A percentile compares a stretch with the other conserved stretches of the same genome.
These are phyloP conservation scores for Zygosaccharomyces sapae DNA, from an alignment of 1,139 yeast species.

Conservation along the genomic window DNA sequence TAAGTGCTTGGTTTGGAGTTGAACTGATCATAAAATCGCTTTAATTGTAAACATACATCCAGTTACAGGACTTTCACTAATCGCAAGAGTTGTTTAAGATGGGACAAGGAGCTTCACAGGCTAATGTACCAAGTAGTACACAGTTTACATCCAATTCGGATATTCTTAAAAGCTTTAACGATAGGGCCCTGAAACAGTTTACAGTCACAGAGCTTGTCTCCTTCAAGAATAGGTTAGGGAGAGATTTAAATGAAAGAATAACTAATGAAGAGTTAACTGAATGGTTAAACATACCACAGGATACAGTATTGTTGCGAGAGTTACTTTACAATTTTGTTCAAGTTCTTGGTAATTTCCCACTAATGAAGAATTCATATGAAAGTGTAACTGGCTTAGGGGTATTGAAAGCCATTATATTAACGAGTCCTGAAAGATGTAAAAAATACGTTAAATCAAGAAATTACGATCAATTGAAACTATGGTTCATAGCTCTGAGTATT, in stretches of 20 bases:
- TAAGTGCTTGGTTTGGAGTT: no score
- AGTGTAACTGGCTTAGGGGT: constrained; percentile 43
- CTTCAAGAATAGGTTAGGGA: constrained; percentile 28
- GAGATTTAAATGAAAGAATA: constrained; percentile 33
- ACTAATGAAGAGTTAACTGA: constrained; percentile 28
- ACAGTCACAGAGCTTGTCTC: constrained; percentile 26
- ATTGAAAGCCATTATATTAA: constrained; percentile 41
- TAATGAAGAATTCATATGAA: constrained; percentile 36
- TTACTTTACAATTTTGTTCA: constrained; percentile 37
- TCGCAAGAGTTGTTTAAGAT: constrained; percentile 7
- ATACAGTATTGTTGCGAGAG: constrained; percentile 29
- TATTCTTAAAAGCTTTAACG: constrained; percentile 13
- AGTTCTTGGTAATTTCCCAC: constrained; percentile 44
- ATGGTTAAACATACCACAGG: constrained; percentile 36
- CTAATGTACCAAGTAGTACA: constrained; percentile 1
- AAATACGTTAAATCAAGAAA: constrained; percentile 36
- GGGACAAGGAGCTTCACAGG: constrained; percentile 21
- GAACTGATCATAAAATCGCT: no score
- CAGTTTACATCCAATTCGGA: constrained; percentile 13
- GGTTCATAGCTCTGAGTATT: constrained; percentile 41
- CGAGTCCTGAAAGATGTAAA: constrained; percentile 38
- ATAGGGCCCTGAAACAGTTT: constrained; percentile 20
- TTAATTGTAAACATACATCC: no score
- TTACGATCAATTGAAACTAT: constrained; percentile 37
- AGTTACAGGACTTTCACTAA: neutral